These are phyloP conservation scores for Phytophthora kernoviae DNA, from an alignment of 352 stramenopile species.

Conservation along the genomic window DNA sequence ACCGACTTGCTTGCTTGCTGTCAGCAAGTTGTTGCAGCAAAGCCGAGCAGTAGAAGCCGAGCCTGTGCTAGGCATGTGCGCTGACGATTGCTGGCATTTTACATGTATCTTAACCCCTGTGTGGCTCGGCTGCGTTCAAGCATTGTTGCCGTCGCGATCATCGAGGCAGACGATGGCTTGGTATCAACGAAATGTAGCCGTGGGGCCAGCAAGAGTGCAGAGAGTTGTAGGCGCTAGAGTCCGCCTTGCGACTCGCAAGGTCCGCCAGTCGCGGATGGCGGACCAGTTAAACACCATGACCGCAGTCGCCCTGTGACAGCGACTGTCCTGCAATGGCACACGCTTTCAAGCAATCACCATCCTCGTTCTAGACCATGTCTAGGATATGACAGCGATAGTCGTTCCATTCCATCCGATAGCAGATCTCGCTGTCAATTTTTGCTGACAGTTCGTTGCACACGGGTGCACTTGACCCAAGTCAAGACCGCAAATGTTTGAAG, in stretches of 20 bases:
- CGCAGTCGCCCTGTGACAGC: slow-evolving; percentile 22
- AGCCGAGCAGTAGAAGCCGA: too few species aligned
- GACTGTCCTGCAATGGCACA: background rate
- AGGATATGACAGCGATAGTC: slow-evolving; percentile 13
- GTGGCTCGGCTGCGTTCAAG: too few species aligned
- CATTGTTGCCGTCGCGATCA: background rate
- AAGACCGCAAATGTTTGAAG: too few species aligned
- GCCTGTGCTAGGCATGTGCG: too few species aligned
- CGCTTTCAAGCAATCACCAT: slow-evolving; percentile 20
- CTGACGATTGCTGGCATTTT: slow-evolving; percentile 10
- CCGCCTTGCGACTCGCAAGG: too few species aligned
- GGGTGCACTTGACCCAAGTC: slow-evolving; percentile 4
- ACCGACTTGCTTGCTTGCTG: too few species aligned
- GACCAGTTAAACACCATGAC: background rate
- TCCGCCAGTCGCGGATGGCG: too few species aligned
- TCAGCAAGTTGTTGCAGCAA: too few species aligned
- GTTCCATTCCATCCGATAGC: slow-evolving; percentile 23
- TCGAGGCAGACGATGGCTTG: background rate
- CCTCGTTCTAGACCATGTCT: slow-evolving; percentile 9
- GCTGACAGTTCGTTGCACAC: slow-evolving; percentile 11
- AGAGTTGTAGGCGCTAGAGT: slow-evolving; percentile 23
- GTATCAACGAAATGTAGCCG: background rate
- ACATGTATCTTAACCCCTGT: slow-evolving; percentile 26
- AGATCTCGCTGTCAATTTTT: slow-evolving; percentile 3
- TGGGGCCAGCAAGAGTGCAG: slow-evolving; percentile 11